A percentile compares a stretch with the other conserved stretches of the same genome.
phyloP scores from a whole-genome alignment of 1,284 basidiomycete species.

The Pterulicium gracile region DNA sequence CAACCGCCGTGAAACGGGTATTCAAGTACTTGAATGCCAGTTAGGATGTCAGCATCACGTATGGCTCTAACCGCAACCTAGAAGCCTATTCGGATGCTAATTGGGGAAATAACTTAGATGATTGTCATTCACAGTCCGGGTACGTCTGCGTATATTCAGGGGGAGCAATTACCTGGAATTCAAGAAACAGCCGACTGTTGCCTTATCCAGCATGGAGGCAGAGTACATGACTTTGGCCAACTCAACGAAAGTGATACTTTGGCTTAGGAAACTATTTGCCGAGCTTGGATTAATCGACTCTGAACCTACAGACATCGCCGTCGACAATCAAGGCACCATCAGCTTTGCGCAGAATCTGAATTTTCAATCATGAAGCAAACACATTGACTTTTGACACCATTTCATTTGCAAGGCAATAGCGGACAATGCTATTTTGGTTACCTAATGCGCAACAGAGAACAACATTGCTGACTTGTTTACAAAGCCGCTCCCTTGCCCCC shows the following conservation, averaged over 20 bases:
- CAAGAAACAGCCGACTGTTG: slow-evolving; percentile 18
- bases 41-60: too few species aligned
- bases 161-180: slow-evolving; percentile 17
- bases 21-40: slow-evolving; percentile 21
- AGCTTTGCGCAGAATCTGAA: slow-evolving; percentile 14
- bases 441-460: slow-evolving; percentile 10
- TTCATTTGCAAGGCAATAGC: slow-evolving; percentile 16
- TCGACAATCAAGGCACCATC: slow-evolving; percentile 21
- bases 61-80: slow-evolving; percentile 3
- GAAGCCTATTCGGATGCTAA: slow-evolving; percentile 16
- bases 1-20: slow-evolving; percentile 17
- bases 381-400: slow-evolving; percentile 22
- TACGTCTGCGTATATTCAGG: slow-evolving; percentile 14
- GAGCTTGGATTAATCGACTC: slow-evolving; percentile 6
- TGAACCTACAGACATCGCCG: slow-evolving; percentile 4
- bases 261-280: slow-evolving; percentile 6
- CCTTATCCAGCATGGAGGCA: slow-evolving; percentile 16
- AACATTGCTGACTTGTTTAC: slow-evolving; percentile 12
- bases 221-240: slow-evolving; percentile 15
- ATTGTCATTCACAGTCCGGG: slow-evolving; percentile 16
- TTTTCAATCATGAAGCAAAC: slow-evolving; percentile 16
- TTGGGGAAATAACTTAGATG: slow-evolving; percentile 14
- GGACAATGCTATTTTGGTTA: slow-evolving; percentile 6
- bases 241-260: slow-evolving; percentile 5
- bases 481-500: slow-evolving; percentile 7